These are phyloP conservation scores for Fragaria ananassa DNA, from an alignment of 306 rosid species.

Conservation along the genomic window DNA sequence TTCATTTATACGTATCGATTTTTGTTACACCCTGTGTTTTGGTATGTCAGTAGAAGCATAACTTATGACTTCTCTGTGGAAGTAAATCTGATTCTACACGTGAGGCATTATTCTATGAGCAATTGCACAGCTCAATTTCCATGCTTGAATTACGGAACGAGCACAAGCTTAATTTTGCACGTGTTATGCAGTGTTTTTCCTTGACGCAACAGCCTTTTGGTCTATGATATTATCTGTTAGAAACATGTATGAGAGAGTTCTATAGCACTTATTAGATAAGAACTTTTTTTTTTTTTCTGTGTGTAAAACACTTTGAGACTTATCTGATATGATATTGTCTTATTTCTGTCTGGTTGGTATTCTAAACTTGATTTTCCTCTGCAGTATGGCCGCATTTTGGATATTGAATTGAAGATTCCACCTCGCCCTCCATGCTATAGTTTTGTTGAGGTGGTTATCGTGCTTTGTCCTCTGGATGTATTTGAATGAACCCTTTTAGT, in stretches of 20 bases:
- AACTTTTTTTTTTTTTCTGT: too few relatives aligned
- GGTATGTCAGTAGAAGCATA: neutral
- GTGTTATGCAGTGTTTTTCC: neutral
- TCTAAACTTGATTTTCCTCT: conserved; percentile 22
- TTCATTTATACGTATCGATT: neutral
- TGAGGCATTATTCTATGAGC: neutral
- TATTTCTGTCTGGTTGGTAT: neutral
- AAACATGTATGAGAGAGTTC: too few relatives aligned
- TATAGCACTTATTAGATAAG: neutral
- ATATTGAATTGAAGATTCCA: conserved; percentile 90
- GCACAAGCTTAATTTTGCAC: neutral
- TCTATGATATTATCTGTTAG: neutral
- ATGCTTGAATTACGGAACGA: neutral
- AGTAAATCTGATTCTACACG: neutral
- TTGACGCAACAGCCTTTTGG: neutral
- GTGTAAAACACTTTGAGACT: too few relatives aligned
- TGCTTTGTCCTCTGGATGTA: neutral
- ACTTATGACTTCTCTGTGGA: neutral
- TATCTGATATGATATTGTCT: too few relatives aligned
- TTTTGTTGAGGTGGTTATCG: conserved; percentile 80
- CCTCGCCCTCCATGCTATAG: conserved; percentile 97
- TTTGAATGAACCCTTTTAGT: neutral
- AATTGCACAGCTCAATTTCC: neutral
- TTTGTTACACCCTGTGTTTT: neutral
- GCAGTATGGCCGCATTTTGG: conserved; percentile 97